phyloP scores from a whole-genome alignment of 129 eudicot species.

The Apium graveolens region DNA sequence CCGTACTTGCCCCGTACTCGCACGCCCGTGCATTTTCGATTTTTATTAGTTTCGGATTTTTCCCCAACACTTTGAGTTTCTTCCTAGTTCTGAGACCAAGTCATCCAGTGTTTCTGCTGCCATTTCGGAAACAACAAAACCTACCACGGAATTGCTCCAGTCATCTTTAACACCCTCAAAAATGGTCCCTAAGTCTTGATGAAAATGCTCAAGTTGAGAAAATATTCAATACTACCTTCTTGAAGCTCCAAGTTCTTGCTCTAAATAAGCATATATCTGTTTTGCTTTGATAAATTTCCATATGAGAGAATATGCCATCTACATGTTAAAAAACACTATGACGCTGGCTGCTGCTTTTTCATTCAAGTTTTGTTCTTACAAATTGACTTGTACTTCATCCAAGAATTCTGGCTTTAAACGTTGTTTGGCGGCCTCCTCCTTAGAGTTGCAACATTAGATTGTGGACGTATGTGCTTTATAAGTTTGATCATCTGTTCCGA shows the following conservation, averaged over 20 bases:
- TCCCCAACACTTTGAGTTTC: too few relatives aligned
- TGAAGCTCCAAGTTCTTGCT: not conserved
- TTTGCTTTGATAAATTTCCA: too few relatives aligned
- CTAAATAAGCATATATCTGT: not conserved
- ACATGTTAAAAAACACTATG: too few relatives aligned
- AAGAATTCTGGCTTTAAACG: not conserved
- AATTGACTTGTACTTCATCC: not conserved
- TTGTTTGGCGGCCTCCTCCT: not conserved
- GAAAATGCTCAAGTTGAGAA: constrained; percentile 39
- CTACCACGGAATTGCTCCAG: constrained; percentile 23
- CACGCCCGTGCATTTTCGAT: too few relatives aligned
- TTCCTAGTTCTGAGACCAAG: constrained; percentile 5
- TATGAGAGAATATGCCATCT: not conserved
- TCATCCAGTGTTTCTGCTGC: constrained; percentile 19
- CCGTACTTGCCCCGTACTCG: too few relatives aligned
- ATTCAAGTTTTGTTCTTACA: not conserved
- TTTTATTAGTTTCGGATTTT: too few relatives aligned
- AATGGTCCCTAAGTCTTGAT: constrained; percentile 25
- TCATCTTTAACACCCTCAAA: constrained; percentile 34
- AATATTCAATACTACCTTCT: not conserved
- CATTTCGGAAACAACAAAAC: constrained; percentile 7
- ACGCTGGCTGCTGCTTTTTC: too few relatives aligned
- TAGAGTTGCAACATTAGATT: too few relatives aligned
- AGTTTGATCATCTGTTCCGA: constrained; percentile 5
- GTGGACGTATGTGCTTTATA: not conserved